Evolutionary conservation across 345 rosid species (phyloP), one percentile per base, ranked within the genome.

Genomic region (Rubroshorea leprosula): DNA sequence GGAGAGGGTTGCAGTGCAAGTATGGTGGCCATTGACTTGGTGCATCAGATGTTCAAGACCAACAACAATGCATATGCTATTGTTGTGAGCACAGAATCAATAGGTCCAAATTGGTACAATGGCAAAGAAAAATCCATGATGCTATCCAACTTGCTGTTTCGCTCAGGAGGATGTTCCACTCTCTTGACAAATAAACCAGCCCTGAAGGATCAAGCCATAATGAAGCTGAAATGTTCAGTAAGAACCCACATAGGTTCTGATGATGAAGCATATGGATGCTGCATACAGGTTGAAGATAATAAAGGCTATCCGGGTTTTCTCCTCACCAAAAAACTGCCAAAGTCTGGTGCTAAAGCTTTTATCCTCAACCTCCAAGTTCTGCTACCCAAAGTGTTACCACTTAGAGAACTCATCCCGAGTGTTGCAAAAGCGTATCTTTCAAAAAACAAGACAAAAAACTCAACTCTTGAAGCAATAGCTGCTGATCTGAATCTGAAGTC

Each of bases 1-100:
- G 97, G 91, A 8, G 86, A 77, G 85, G 95, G 89, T 5, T 82
- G 89, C 53, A 75, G 87, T 60, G 83, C 86, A 1, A 78, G 91
- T 58, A 60, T 84, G 6, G 71, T 78, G 20, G 74, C 91, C 1
- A 4, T 79, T 11, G 87, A 81, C 12, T 66, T 80, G 0, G 87
- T 82, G 14, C 79, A 77, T 15, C 76, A 75, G 24, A 47, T 83
- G 46, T 86, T 89, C 76, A 83, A 70, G 73, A 57, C 71, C 0
- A 67, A 69, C 55, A 71, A 62, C 50, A 78, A 86, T 46, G 43
- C 67, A 35, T 43, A 70, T n/a, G 96, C 90, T 8, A 52, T 89
- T 20, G 85, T 89, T 19, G 89, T 86, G 29, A 89, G 90, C 57
- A 71, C 89, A 1, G 96, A 89, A 64, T 76, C 82, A 8, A 65